Evolutionary conservation across 768 basidiomycete species (phyloP).

Genomic region (Lepiota venenata): DNA sequence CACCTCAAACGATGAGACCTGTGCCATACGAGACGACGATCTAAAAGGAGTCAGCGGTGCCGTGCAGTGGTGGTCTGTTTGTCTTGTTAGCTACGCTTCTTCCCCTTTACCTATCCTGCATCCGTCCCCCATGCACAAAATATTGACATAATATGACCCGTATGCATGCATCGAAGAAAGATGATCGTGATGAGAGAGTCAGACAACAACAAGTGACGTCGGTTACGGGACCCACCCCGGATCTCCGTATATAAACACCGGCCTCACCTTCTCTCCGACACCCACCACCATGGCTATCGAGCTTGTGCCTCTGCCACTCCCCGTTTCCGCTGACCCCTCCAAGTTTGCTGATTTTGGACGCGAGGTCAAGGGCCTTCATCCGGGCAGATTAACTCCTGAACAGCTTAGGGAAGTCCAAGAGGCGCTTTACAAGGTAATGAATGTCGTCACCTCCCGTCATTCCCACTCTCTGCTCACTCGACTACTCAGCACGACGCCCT

Average conservation of each 20-base stretch:
- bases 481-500: constrained; percentile 59
- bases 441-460: constrained; percentile 8
- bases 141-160: constrained; percentile 17
- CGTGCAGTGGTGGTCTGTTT: constrained; percentile 22
- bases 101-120: constrained; percentile 15
- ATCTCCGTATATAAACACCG: constrained; percentile 12
- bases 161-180: constrained; percentile 7
- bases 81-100: constrained; percentile 20
- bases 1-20: constrained; percentile 90
- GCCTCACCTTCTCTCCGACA: constrained; percentile 8
- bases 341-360: constrained; percentile 71
- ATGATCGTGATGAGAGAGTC: no score
- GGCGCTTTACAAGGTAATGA: constrained; percentile 68
- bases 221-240: constrained; percentile 14
- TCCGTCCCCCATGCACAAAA: constrained; percentile 9
- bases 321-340: constrained; percentile 62
- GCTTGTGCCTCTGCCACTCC: constrained; percentile 60
- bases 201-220: not conserved
- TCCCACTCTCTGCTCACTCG: not conserved
- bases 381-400: constrained; percentile 53
- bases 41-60: constrained; percentile 41
- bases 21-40: constrained; percentile 96
- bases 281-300: constrained; percentile 60
- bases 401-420: constrained; percentile 63
- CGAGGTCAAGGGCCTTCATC: constrained; percentile 68